Evolutionary conservation across 371 early-diverging fungal genomes (phyloP).

Genomic region (Capniomyces stellatus): DNA sequence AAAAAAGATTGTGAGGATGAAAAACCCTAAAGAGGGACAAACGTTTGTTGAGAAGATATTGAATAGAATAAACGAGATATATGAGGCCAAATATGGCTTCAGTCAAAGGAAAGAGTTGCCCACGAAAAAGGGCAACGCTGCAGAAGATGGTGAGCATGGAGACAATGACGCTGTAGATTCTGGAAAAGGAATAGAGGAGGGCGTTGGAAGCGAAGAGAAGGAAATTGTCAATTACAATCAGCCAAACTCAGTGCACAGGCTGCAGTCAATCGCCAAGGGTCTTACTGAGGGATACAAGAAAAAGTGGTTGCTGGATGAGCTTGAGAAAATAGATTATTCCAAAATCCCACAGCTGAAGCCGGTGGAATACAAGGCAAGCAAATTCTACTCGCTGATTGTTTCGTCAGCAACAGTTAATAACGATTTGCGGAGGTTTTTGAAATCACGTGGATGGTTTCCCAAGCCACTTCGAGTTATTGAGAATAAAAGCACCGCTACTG

Average conservation of each 20-base stretch:
- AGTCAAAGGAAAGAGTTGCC: background rate
- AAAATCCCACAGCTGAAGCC: background rate
- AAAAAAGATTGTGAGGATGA: slow-evolving; percentile 6
- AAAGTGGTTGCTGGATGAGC: background rate
- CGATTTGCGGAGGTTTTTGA: slow-evolving; percentile 8
- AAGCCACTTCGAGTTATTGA: slow-evolving; percentile 4
- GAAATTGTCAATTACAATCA: background rate
- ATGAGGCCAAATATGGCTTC: background rate
- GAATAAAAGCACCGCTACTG: background rate
- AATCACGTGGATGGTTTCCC: slow-evolving; percentile 8
- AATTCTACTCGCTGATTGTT: slow-evolving; percentile 2
- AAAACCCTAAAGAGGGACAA: slow-evolving; percentile 17
- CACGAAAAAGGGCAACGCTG: background rate
- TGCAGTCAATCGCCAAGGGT: background rate
- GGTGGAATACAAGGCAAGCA: background rate
- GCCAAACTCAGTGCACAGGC: background rate
- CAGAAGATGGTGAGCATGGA: background rate
- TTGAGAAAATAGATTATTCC: background rate
- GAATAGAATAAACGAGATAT: background rate
- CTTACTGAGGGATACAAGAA: background rate
- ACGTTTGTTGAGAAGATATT: slow-evolving; percentile 11
- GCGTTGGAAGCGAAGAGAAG: background rate
- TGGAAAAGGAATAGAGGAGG: background rate
- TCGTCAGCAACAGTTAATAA: slow-evolving; percentile 16
- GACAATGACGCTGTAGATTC: background rate